phyloP scores from a whole-genome alignment of 2,329 filamentous ascomycete species.

The Exophiala sideris region DNA sequence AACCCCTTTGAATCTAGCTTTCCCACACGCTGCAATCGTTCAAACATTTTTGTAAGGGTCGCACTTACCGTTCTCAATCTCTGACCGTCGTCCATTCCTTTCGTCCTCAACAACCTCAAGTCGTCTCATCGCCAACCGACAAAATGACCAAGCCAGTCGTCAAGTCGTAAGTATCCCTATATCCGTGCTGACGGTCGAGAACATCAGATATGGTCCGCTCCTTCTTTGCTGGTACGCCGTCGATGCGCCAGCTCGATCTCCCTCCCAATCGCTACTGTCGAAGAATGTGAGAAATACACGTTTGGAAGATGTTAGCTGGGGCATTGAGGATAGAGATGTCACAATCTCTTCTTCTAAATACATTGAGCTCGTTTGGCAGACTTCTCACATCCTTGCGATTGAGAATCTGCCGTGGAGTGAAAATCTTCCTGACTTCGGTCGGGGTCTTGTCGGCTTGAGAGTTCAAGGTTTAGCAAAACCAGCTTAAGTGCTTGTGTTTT shows the following conservation, averaged over 20 bases:
- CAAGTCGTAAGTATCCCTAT: conserved; percentile 59
- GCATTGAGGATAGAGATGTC: conserved; percentile 73
- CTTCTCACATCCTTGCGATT: conserved; percentile 10
- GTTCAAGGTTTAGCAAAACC: conserved; percentile 29
- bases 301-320: conserved; percentile 43
- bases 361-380: conserved; percentile 58
- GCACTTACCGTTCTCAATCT: conserved; percentile 13
- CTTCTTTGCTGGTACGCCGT: conserved; percentile 67
- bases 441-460: conserved; percentile 78
- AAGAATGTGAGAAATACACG: conserved; percentile 37
- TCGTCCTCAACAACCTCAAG: conserved; percentile 35
- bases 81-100: conserved; percentile 6
- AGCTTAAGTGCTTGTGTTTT: conserved; percentile 12
- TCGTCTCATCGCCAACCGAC: conserved; percentile 46
- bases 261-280: conserved; percentile 56
- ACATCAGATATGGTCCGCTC: conserved; percentile 75
- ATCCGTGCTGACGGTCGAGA: conserved; percentile 45
- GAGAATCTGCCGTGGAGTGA: conserved; percentile 30
- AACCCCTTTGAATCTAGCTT: conserved; percentile 4
- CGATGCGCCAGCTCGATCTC: conserved; percentile 70
- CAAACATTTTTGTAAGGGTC: conserved; percentile 7
- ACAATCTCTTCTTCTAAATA: conserved; percentile 69
- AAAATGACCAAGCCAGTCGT: conserved; percentile 49
- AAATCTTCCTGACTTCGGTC: conserved; percentile 50
- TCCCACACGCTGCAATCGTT: neutral